These are phyloP conservation scores for Triticum turgidum DNA, from an alignment of 176 grass and related monocot species.

Conservation along the genomic window DNA sequence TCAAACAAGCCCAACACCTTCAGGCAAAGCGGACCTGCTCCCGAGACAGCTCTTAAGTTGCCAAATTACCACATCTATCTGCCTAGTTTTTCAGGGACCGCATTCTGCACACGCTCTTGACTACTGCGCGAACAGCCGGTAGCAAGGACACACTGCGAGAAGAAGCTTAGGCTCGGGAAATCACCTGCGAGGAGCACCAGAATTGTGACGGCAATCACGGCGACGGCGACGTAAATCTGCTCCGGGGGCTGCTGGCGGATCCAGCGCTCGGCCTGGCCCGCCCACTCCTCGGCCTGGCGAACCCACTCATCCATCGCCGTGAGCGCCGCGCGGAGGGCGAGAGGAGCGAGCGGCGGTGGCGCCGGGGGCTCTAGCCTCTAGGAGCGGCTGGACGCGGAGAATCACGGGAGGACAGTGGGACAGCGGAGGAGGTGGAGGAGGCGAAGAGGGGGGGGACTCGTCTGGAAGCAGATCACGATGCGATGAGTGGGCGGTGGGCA, in stretches of 20 bases:
- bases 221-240: constrained; percentile 72
- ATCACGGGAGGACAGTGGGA: background rate
- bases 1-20: background rate
- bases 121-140: background rate
- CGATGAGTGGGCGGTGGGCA: constrained; percentile 4
- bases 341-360: background rate
- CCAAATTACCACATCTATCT: background rate
- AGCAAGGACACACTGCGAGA: background rate
- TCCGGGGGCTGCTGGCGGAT: constrained; percentile 69
- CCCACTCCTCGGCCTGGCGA: constrained; percentile 44
- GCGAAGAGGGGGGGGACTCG: background rate
- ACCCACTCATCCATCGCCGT: constrained; percentile 54
- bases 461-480: background rate
- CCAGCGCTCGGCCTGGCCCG: constrained; percentile 60
- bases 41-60: background rate
- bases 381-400: background rate
- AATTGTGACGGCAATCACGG: constrained; percentile 57
- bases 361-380: background rate
- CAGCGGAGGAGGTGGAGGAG: background rate
- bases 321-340: background rate
- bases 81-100: background rate
- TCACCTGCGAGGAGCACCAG: constrained; percentile 52
- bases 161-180: background rate
- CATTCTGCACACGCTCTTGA: background rate
- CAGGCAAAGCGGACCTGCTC: background rate